Conservation (phyloP, 2,329 filamentous ascomycete genomes). For the Spiromastix sp. region DNA sequence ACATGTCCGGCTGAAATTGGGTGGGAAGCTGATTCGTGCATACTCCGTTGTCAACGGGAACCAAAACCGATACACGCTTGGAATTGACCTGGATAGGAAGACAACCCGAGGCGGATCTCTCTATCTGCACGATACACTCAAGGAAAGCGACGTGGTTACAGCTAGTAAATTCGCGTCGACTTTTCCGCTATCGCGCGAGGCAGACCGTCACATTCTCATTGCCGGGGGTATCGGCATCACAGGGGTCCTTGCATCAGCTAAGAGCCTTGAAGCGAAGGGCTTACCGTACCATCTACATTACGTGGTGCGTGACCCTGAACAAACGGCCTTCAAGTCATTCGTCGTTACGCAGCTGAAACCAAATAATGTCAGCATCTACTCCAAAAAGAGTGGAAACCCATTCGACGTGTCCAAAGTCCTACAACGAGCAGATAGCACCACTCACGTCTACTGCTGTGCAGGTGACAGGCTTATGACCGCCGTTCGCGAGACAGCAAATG, state of each 20-base stretch:
- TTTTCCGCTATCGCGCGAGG: conserved; percentile 41
- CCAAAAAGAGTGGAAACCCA: background rate
- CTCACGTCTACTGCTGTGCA: background rate
- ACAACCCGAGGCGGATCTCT: conserved; percentile 53
- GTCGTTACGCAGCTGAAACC: background rate
- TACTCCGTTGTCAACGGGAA: conserved; percentile 52
- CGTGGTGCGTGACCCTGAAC: background rate
- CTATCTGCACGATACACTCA: conserved; percentile 43
- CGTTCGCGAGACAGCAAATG: background rate
- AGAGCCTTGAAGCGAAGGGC: conserved; percentile 10
- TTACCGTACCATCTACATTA: background rate
- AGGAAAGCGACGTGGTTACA: conserved; percentile 39
- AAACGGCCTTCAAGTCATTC: background rate
- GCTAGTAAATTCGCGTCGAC: conserved; percentile 22
- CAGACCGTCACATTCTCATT: conserved; percentile 52
- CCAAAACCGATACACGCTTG: conserved; percentile 44
- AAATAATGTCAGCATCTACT: background rate
- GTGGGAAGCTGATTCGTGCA: conserved; percentile 45
- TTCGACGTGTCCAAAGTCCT: background rate
- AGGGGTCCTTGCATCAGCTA: conserved; percentile 47
- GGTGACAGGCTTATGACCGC: background rate
- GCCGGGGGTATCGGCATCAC: conserved; percentile 58
- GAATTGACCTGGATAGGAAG: conserved; percentile 44
- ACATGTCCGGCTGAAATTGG: conserved; percentile 48
- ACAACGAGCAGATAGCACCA: background rate